phyloP scores from a whole-genome alignment of 176 grass and related monocot genomes.

The Oryza australiensis region DNA sequence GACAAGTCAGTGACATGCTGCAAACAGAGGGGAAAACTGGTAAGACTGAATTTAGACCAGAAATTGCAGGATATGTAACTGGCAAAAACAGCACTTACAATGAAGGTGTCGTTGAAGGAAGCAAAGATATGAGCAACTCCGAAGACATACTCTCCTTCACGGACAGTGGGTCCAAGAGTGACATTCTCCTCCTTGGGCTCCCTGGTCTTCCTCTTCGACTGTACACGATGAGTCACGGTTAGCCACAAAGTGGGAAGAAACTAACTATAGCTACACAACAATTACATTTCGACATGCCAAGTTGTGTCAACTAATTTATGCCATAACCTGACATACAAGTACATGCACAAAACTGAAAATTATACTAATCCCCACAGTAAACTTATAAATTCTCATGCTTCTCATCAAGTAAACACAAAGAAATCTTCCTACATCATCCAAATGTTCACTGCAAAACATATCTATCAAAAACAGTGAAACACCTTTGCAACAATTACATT shows the following conservation, averaged over 20 bases:
- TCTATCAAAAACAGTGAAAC: too few relatives aligned
- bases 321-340: neutral
- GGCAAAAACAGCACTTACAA: conserved; percentile 29
- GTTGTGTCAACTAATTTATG: neutral
- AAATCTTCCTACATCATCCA: neutral
- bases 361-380: neutral
- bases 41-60: neutral
- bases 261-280: neutral
- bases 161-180: conserved; percentile 49
- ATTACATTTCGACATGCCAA: neutral
- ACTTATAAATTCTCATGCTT: neutral
- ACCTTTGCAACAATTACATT: neutral
- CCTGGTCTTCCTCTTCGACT: conserved; percentile 57
- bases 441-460: neutral
- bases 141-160: conserved; percentile 52
- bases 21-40: neutral
- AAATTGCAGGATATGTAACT: neutral
- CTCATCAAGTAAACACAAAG: neutral
- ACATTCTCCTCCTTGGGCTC: conserved; percentile 64
- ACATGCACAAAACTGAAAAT: neutral
- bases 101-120: conserved; percentile 62
- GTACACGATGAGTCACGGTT: neutral
- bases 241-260: neutral
- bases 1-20: conserved; percentile 72
- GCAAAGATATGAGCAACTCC: conserved; percentile 63